Percentiles rank a stretch among this genome's conserved stretches.
Conservation (phyloP, 2,329 filamentous ascomycete species). For the Fusarium coffeatum region DNA sequence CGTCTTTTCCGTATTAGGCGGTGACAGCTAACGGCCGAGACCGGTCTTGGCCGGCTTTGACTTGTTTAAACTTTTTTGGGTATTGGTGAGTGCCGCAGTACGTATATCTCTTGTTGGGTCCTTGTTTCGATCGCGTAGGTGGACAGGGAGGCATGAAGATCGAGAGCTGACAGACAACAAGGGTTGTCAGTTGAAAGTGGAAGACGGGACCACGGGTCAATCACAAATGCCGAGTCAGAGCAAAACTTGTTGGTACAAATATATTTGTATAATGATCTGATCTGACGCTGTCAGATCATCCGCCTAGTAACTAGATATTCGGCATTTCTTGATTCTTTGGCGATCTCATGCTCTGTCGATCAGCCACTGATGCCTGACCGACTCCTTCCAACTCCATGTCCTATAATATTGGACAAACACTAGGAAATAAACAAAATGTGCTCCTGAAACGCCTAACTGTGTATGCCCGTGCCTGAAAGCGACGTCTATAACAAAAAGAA, state of each 20-base stretch:
- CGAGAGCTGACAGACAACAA: constrained; percentile 19
- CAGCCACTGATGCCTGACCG: neutral
- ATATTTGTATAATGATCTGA: constrained; percentile 18
- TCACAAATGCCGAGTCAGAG: neutral
- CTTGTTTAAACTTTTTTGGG: neutral
- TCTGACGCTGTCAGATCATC: constrained; percentile 1
- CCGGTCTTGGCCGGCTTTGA: neutral
- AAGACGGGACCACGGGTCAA: neutral
- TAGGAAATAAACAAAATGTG: constrained; percentile 3
- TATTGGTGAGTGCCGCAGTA: neutral
- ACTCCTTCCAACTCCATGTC: neutral
- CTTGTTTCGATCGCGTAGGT: constrained; percentile 32
- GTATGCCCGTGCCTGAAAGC: constrained; percentile 28
- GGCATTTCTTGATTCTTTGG: neutral
- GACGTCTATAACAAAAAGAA: constrained; percentile 11
- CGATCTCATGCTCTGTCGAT: neutral
- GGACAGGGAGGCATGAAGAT: constrained; percentile 36
- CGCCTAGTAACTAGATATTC: neutral
- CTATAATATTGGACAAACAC: neutral
- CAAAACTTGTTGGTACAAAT: neutral
- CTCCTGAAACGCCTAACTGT: constrained; percentile 10
- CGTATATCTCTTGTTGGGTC: neutral
- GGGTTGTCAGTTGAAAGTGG: constrained; percentile 4
- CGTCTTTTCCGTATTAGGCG: constrained; percentile 3
- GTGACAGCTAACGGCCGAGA: constrained; percentile 20